These are phyloP conservation scores for Lepidium didymum DNA, from an alignment of 345 rosid species.

Conservation along the genomic window DNA sequence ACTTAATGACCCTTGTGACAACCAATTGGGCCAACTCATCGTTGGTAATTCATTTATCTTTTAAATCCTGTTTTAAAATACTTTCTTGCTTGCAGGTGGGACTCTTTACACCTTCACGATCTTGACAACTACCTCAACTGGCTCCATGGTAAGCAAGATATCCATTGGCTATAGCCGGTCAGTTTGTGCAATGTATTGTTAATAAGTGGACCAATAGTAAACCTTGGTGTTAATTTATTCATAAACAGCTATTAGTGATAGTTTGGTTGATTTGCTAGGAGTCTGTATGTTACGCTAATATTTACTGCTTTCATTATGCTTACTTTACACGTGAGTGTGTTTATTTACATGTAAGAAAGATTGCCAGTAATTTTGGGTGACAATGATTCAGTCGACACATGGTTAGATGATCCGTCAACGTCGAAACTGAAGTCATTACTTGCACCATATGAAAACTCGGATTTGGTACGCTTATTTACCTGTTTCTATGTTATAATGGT, in stretches of 20 bases:
- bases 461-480: constrained; percentile 47
- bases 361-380: constrained; percentile 86
- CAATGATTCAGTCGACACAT: constrained; percentile 54
- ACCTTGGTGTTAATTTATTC: not conserved
- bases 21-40: too few species aligned
- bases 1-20: too few species aligned
- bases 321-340: too few species aligned
- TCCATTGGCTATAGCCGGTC: not conserved
- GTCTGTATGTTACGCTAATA: not conserved
- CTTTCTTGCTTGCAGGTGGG: constrained; percentile 52
- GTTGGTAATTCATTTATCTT: not conserved
- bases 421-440: constrained; percentile 44
- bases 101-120: constrained; percentile 66
- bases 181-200: not conserved
- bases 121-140: constrained; percentile 63
- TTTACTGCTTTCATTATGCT: not conserved
- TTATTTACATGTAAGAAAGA: constrained; percentile 44
- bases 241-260: not conserved
- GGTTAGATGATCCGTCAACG: constrained; percentile 56
- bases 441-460: constrained; percentile 60
- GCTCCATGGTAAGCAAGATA: constrained; percentile 74
- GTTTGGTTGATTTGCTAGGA: not conserved
- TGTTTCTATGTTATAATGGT: not conserved
- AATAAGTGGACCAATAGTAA: not conserved
- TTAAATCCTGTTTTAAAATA: not conserved